Evolutionary conservation across 2,329 filamentous ascomycete species (phyloP), one percentile per base, ranked within the genome.

Genomic region (Colletotrichum cordylinicola): DNA sequence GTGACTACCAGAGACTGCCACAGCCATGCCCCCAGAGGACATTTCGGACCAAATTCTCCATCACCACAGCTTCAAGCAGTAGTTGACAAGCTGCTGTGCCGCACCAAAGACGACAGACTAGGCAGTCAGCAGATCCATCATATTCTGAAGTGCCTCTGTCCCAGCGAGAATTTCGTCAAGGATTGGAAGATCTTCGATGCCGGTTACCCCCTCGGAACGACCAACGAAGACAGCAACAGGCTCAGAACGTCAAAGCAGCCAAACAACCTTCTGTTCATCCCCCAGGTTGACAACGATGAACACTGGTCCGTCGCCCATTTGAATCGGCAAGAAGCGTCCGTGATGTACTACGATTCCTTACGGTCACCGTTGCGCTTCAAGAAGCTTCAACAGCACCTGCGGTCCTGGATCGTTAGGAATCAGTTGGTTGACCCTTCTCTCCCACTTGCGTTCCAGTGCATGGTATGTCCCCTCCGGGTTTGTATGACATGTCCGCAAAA

Each of bases 371-470:
- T 1, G 13, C 13, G 48, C 48, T 6, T 24, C 21, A 6, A 13
- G 1, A 55, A 55, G 4, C 0, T 55, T n/a, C 10, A 55, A n/a
- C 13, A 55, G 1, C n/a, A 10, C 13, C 0, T 13, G 0, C 13
- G 24, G n/a, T 9, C 21, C 13, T 24, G 6, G n/a, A 15, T 39
- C 16, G 9, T 24, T 55, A 13, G 48, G 21, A 55, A 55, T 13
- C 13, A 55, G n/a, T 24, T 24, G 13, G 48, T 55, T 24, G 21
- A 55, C 9, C 48, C 9, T n/a, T 55, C n/a, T 1, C n/a, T 9
- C 24, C 5, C 21, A 24, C 48, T 55, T n/a, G 0, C n/a, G n/a
- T 55, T 24, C 48, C 13, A 55, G 48, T 24, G 21, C 0, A 55
- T 24, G 13, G 0, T 55, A 13, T 24, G 13, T 13, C n/a, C 52